Base-by-base conservation (phyloP, 192 early-diverging fungal species). In the Dispira simplex region DNA sequence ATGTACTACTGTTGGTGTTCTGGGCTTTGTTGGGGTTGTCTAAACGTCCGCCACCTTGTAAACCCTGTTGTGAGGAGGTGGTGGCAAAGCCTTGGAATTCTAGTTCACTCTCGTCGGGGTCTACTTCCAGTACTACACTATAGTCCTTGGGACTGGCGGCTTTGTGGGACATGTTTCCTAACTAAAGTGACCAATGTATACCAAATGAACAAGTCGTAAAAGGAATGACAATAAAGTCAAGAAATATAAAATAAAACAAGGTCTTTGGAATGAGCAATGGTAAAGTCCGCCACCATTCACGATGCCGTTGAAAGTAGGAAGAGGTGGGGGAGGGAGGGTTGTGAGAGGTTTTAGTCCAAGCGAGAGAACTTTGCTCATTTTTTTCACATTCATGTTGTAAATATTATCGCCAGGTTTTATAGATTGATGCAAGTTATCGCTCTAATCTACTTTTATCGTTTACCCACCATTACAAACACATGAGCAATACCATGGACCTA, bases 31-130 rank as follows among this genome's bases (percentile, higher is more conserved):
- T 23, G n/a, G n/a, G n/a, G 48, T 23, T 23, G 21, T 23, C 48
- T 23, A 23, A 4, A 16, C 48, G 18, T 23, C 16, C 21, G 48
- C 48, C 18, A 23, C 48, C 48, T 23, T 16, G 21, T 51, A 23
- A 23, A 12, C 25, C 28, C 12, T 21, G 21, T 25, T 56, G 16
- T 21, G 18, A 21, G 0, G 43, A n/a, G 2, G 67, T 64, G 18
- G 75, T 73, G 12, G 75, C 75, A 68, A 73, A 77, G 63, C 71
- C 75, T 63, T 73, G 75, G 70, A 77, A 77, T 39, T 77, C 75
- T 16, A 77, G 70, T 18, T 72, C 71, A 12, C 70, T 69, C 54
- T 77, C 75, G 47, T 77, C 75, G 60, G 73, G 72, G 70, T 77
- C 75, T n/a, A 77, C 75, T 43, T 77, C 75, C 48, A 77, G 69